Evolutionary conservation across 2,329 filamentous ascomycete genomes (phyloP).

Genomic region (Neophaeococcomyces mojaviensis): DNA sequence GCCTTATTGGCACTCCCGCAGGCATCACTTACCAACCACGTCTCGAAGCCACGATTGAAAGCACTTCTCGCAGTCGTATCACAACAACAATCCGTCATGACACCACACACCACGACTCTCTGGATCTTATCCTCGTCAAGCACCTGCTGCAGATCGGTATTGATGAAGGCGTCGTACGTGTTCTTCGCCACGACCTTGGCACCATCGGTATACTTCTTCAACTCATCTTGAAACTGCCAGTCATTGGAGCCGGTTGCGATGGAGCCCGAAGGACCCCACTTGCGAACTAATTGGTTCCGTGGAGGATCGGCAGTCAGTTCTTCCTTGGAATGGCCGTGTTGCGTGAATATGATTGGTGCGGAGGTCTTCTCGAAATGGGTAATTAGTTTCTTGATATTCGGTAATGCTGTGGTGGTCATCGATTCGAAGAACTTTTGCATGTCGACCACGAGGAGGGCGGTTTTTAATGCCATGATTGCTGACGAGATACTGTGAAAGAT

Average conservation of each 20-base stretch:
- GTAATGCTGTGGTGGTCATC: slow-evolving; percentile 29
- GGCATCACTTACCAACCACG: slow-evolving; percentile 34
- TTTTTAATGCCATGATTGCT: slow-evolving; percentile 21
- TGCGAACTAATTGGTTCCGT: slow-evolving; percentile 33
- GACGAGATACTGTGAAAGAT: too few relatives aligned
- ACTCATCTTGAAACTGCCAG: slow-evolving; percentile 29
- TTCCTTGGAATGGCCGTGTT: slow-evolving; percentile 31
- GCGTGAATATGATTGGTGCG: slow-evolving; percentile 33
- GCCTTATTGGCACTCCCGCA: slow-evolving; percentile 29
- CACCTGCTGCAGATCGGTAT: slow-evolving; percentile 26
- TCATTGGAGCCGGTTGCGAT: slow-evolving; percentile 26
- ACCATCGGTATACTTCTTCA: slow-evolving; percentile 16
- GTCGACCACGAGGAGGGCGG: slow-evolving; percentile 35
- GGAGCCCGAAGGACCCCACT: slow-evolving; percentile 31
- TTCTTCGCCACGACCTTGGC: slow-evolving; percentile 30
- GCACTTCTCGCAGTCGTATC: slow-evolving; percentile 33
- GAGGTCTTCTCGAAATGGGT: slow-evolving; percentile 23
- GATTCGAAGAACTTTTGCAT: slow-evolving; percentile 33
- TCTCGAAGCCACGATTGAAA: slow-evolving; percentile 36
- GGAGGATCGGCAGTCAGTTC: slow-evolving; percentile 28
- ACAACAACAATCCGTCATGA: slow-evolving; percentile 37
- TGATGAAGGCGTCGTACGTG: slow-evolving; percentile 36
- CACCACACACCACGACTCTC: slow-evolving; percentile 33
- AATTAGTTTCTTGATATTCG: slow-evolving; percentile 30
- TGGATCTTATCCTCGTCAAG: slow-evolving; percentile 25